phyloP scores from a whole-genome alignment of 805 yeast species.

The Candida hispaniensis region DNA sequence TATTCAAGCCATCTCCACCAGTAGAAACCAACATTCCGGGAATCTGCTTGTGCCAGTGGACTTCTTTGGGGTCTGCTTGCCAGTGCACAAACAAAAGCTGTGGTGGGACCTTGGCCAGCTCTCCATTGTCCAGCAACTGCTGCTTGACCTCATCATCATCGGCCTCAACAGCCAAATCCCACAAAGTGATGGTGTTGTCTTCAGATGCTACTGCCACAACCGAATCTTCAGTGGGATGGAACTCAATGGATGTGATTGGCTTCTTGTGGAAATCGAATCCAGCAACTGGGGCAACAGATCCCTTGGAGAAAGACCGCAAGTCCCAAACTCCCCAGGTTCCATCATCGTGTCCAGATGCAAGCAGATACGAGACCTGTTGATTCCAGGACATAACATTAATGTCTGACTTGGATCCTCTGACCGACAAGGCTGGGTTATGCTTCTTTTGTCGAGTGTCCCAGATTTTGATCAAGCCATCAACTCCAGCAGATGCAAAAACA shows the following conservation, averaged over 20 bases:
- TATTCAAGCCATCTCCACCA: slow-evolving; percentile 87
- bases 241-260: slow-evolving; percentile 84
- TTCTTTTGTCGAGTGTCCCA: slow-evolving; percentile 96
- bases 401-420: slow-evolving; percentile 68
- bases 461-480: slow-evolving; percentile 82
- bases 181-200: slow-evolving; percentile 90
- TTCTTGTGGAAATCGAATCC: slow-evolving; percentile 90
- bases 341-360: slow-evolving; percentile 95
- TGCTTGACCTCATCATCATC: slow-evolving; percentile 93
- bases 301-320: slow-evolving; percentile 61
- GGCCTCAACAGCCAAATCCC: slow-evolving; percentile 98
- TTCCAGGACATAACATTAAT: slow-evolving; percentile 97
- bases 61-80: slow-evolving; percentile 97
- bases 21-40: slow-evolving; percentile 94
- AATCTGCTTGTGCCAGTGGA: slow-evolving; percentile 93
- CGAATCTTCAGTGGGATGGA: slow-evolving; percentile 92
- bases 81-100: slow-evolving; percentile 94
- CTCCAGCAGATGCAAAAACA: slow-evolving; percentile 90
- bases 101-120: slow-evolving; percentile 84
- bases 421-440: slow-evolving; percentile 82
- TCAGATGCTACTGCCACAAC: slow-evolving; percentile 92
- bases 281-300: slow-evolving; percentile 71
- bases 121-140: slow-evolving; percentile 64
- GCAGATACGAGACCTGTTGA: slow-evolving; percentile 67
- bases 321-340: slow-evolving; percentile 99